These are phyloP conservation scores for Linnemannia schmuckeri DNA, from an alignment of 192 early-diverging fungal species.

Conservation along the genomic window DNA sequence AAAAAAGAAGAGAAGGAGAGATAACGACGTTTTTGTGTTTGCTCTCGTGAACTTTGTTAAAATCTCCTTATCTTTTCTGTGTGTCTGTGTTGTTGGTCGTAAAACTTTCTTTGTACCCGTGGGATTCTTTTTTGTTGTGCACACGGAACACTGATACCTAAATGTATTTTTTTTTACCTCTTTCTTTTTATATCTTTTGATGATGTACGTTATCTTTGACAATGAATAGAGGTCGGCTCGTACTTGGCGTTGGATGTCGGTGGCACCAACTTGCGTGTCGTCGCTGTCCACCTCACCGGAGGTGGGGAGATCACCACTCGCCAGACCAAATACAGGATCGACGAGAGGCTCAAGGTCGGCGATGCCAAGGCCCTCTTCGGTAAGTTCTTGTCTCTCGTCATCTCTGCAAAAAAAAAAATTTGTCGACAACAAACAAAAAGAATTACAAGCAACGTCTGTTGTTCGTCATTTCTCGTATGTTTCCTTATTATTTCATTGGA, in stretches of 20 bases:
- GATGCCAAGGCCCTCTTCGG: constrained; percentile 64
- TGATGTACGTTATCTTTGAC: background rate
- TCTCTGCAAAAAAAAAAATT: too few relatives aligned
- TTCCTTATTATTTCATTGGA: too few relatives aligned
- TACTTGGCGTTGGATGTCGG: constrained; percentile 95
- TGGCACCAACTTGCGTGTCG: constrained; percentile 94
- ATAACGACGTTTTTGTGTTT: background rate
- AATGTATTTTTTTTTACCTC: background rate
- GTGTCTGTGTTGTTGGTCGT: constrained; percentile 7
- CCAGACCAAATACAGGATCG: constrained; percentile 79
- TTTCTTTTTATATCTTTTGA: constrained; percentile 12
- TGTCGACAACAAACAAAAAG: too few relatives aligned
- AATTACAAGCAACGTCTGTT: too few relatives aligned
- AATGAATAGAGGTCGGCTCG: constrained; percentile 76
- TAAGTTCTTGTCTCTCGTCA: constrained; percentile 20
- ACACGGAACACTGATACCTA: background rate
- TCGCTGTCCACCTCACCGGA: constrained; percentile 85
- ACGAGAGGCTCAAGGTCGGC: constrained; percentile 69
- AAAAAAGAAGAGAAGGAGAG: too few relatives aligned
- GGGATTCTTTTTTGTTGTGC: constrained; percentile 1
- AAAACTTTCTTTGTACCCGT: constrained; percentile 13
- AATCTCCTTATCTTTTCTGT: constrained; percentile 7
- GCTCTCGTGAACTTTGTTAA: background rate
- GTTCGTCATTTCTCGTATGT: too few relatives aligned
- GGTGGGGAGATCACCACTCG: constrained; percentile 76